Evolutionary conservation across 306 rosid species (phyloP).

Genomic region (Quercus alba): DNA sequence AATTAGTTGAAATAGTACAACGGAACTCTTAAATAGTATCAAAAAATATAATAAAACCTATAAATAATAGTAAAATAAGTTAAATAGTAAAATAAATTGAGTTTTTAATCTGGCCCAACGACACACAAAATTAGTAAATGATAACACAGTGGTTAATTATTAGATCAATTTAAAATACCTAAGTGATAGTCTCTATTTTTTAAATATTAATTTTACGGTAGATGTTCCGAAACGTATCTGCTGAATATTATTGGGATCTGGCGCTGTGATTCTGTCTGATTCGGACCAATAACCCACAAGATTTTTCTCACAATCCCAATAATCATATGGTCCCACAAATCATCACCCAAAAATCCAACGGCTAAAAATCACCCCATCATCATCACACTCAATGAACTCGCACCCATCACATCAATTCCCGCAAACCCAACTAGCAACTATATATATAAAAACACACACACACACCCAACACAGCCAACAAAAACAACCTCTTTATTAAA

Average conservation of each 20-base stretch:
- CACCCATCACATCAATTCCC: background rate
- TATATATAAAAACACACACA: no score
- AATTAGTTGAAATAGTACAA: accelerated
- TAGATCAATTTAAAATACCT: background rate
- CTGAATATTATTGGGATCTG: slow-evolving; percentile 52
- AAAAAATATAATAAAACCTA: accelerated
- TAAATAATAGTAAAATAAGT: no score
- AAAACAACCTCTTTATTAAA: background rate
- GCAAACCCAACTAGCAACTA: background rate
- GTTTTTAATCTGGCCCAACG: no score
- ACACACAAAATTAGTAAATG: no score
- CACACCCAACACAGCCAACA: background rate
- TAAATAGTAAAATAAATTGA: no score
- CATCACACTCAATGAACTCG: background rate
- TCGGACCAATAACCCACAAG: slow-evolving; percentile 30
- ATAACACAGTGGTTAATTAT: background rate
- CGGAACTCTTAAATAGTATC: accelerated
- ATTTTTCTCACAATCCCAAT: slow-evolving; percentile 21
- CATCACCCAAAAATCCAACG: background rate
- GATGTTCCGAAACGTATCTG: slow-evolving; percentile 20
- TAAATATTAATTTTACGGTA: no score
- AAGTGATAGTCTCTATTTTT: no score
- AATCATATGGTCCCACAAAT: background rate
- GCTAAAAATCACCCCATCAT: background rate
- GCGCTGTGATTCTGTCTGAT: slow-evolving; percentile 43